A percentile compares a stretch with the other conserved stretches of the same genome.
These are phyloP conservation scores for Trypanosoma boissoni DNA, from an alignment of 208 protist species.

Conservation along the genomic window DNA sequence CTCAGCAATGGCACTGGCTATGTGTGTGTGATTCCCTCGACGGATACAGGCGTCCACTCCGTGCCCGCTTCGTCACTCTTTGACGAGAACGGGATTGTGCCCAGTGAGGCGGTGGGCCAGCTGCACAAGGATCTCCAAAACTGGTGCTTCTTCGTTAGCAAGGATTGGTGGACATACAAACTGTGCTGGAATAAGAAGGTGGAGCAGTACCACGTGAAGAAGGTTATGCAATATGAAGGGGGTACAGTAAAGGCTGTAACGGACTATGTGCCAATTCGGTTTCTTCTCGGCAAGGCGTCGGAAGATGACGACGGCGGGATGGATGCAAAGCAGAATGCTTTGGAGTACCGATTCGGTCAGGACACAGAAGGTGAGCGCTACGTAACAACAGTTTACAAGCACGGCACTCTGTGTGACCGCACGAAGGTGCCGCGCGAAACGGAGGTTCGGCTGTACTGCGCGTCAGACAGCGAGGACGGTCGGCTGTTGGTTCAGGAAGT, in stretches of 20 bases:
- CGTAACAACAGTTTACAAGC: constrained; percentile 14
- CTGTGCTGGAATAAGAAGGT: constrained; percentile 34
- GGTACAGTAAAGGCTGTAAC: too few relatives aligned
- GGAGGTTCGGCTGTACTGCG: constrained; percentile 33
- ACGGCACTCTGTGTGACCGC: constrained; percentile 26
- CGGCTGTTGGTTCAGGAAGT: constrained; percentile 19
- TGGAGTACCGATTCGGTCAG: constrained; percentile 12
- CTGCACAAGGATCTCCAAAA: constrained; percentile 3
- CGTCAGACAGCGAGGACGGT: not conserved
- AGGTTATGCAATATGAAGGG: too few relatives aligned
- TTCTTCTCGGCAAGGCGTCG: not conserved
- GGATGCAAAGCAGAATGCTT: not conserved
- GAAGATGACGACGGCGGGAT: constrained; percentile 8
- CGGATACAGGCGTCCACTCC: not conserved
- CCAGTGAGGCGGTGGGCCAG: not conserved
- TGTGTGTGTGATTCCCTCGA: constrained; percentile 35
- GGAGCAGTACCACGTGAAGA: constrained; percentile 25
- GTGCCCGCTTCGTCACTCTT: not conserved
- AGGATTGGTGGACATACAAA: constrained; percentile 41
- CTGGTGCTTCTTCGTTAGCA: constrained; percentile 8
- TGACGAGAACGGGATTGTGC: constrained; percentile 5
- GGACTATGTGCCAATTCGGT: too few relatives aligned
- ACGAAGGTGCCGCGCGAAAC: constrained; percentile 18
- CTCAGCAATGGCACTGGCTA: constrained; percentile 38
- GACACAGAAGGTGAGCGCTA: constrained; percentile 15